Conservation (phyloP, 208 protist genomes). For the Acanthamoeba healyi region DNA sequence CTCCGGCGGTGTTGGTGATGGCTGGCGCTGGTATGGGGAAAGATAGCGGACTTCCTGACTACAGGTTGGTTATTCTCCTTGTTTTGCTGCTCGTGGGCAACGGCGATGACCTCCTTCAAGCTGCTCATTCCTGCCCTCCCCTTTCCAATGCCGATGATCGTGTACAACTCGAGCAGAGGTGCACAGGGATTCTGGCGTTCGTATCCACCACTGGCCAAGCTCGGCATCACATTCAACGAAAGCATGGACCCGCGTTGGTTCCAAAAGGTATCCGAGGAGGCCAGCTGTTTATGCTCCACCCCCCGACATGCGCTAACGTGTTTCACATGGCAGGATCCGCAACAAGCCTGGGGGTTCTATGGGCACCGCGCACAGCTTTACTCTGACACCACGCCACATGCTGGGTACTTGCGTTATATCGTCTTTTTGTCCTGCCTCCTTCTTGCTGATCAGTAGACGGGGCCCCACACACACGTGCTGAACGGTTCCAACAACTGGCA, state of each 20-base stretch:
- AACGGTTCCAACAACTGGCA: too few species aligned
- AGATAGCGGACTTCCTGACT: conserved; percentile 34
- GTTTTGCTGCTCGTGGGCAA: too few species aligned
- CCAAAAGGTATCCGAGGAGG: neutral
- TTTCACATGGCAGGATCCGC: neutral
- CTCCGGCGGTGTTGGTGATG: conserved; percentile 35
- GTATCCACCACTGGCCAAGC: neutral
- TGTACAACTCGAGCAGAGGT: neutral
- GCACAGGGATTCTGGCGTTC: conserved; percentile 23
- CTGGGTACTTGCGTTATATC: neutral
- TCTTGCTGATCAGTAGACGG: too few species aligned
- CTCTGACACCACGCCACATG: neutral
- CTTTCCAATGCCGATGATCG: too few species aligned
- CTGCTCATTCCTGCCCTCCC: too few species aligned
- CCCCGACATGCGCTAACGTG: neutral
- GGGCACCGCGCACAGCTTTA: conserved; percentile 27
- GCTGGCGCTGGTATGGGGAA: conserved; percentile 45
- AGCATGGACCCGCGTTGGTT: conserved; percentile 33
- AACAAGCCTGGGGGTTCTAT: conserved; percentile 47
- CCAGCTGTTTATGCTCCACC: neutral
- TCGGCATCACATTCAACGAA: conserved; percentile 32
- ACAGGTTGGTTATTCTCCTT: neutral
- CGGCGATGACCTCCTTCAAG: too few species aligned
- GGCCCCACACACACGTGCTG: too few species aligned
- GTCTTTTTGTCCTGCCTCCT: too few species aligned